Evolutionary conservation across 2,329 filamentous ascomycete genomes (phyloP), one percentile per base, ranked within the genome.

Genomic region (Monilinia fructigena): DNA sequence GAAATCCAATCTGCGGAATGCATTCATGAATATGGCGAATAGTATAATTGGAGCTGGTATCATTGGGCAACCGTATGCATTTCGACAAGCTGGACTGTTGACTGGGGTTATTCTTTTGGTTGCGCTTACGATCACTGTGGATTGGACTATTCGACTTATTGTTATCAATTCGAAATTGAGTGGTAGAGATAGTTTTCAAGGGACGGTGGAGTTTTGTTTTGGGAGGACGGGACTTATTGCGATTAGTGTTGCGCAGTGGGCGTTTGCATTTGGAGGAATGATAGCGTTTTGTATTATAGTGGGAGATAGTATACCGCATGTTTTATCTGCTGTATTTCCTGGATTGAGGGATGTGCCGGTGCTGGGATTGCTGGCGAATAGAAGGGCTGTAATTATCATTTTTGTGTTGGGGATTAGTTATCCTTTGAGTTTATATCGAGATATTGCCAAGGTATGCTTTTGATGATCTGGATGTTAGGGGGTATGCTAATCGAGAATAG

Each of bases 1-100:
- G 56, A 94, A 94, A 79, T 96, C 92, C 67, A 90, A 90, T 6
- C 84, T 98, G 79, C 83, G 85, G 69, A 92, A 90, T 76, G 94
- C 95, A 3, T 98, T 99, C 73, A 97, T 98, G 93, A 99, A 99
- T 80, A 99, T 99, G 95, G 94, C 95, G 70, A 99, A 99, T 81
- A 96, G 91, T 74, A 99, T 99, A 77, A 97, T 99, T 72, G 88
- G 87, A 50, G 88, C 87, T 2, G 87, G 87, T 63, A 89, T 89
- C 77, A 89, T 89, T 74, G 87, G 91, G 4, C 95, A 99, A 79
- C 93, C 95, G 16, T 99, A 98, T 79, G 95, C 95, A n/a, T 89
- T 99, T 76, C 87, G 87, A 67, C 93, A 98, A 80, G 95, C 95
- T 10, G 95, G 95, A 8, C 84, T 99, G 73, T 77, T 91, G 20